A percentile compares a stretch with the other conserved stretches of the same genome.
Evolutionary conservation across 2,329 filamentous ascomycete genomes (phyloP).

Genomic region (Apiospora phragmitis): DNA sequence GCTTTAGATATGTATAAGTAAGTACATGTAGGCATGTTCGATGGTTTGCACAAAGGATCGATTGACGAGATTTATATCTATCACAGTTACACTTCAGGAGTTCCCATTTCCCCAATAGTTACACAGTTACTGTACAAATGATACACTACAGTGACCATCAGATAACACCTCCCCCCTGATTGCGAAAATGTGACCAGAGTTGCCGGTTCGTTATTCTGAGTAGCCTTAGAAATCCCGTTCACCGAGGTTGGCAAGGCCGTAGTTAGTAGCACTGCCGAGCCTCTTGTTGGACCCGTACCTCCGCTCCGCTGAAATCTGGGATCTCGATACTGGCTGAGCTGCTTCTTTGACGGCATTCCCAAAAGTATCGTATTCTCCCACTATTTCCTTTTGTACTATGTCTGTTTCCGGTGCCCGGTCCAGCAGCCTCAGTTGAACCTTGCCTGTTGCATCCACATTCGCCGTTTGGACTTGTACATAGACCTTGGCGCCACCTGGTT

Average conservation of each 20-base stretch:
- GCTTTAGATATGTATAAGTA: background rate
- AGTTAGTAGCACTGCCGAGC: background rate
- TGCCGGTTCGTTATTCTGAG: background rate
- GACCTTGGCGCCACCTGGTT: constrained; percentile 54
- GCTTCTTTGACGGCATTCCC: constrained; percentile 14
- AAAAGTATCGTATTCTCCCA: constrained; percentile 12
- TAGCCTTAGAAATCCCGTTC: background rate
- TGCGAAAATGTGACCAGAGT: background rate
- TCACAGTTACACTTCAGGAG: background rate
- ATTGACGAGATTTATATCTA: background rate
- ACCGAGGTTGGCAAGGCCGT: background rate
- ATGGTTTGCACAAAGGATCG: background rate
- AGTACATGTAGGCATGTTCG: too few relatives aligned
- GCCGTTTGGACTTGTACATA: constrained; percentile 48
- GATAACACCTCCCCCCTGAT: background rate
- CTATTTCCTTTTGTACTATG: constrained; percentile 17
- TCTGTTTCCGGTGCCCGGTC: constrained; percentile 36
- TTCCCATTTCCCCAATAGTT: background rate
- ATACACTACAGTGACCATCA: background rate
- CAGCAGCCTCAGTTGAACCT: constrained; percentile 44
- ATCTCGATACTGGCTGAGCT: background rate
- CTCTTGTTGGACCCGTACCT: background rate
- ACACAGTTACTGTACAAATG: constrained; percentile 6
- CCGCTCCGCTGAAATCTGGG: background rate
- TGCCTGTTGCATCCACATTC: constrained; percentile 51